These are phyloP conservation scores for Botrytis aclada DNA, from an alignment of 2,329 filamentous ascomycete genomes.

Conservation along the genomic window DNA sequence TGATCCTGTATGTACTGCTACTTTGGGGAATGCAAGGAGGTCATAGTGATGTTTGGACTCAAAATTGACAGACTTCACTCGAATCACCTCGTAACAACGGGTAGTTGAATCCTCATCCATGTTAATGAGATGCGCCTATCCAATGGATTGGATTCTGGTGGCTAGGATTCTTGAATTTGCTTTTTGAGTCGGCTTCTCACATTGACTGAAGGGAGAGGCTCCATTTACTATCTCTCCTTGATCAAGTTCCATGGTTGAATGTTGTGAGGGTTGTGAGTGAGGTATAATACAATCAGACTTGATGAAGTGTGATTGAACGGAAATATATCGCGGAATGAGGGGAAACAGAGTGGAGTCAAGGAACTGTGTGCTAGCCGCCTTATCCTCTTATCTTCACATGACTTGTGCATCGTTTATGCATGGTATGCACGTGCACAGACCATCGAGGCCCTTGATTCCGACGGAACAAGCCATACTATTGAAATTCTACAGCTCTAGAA, in stretches of 20 bases:
- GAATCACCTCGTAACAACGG: neutral
- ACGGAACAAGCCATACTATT: slow-evolving; percentile 2
- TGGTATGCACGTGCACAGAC: neutral
- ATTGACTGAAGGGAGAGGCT: neutral
- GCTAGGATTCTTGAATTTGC: neutral
- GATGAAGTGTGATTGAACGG: neutral
- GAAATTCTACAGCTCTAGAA: neutral
- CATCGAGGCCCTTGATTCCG: neutral
- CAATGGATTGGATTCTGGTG: neutral
- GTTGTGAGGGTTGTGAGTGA: neutral
- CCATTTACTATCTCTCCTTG: neutral
- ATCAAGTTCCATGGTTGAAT: no score
- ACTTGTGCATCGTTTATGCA: neutral
- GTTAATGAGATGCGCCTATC: neutral
- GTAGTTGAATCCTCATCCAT: neutral
- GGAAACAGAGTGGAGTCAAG: neutral
- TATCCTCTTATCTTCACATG: slow-evolving; percentile 5
- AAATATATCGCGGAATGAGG: neutral
- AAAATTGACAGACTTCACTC: slow-evolving; percentile 2
- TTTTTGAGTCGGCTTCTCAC: neutral
- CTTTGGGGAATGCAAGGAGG: neutral
- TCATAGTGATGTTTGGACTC: neutral
- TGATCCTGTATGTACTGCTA: neutral
- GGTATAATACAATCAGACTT: neutral
- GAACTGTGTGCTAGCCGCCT: neutral